These are phyloP conservation scores for Coemansia erecta DNA, from an alignment of 192 early-diverging fungal genomes.

Conservation along the genomic window DNA sequence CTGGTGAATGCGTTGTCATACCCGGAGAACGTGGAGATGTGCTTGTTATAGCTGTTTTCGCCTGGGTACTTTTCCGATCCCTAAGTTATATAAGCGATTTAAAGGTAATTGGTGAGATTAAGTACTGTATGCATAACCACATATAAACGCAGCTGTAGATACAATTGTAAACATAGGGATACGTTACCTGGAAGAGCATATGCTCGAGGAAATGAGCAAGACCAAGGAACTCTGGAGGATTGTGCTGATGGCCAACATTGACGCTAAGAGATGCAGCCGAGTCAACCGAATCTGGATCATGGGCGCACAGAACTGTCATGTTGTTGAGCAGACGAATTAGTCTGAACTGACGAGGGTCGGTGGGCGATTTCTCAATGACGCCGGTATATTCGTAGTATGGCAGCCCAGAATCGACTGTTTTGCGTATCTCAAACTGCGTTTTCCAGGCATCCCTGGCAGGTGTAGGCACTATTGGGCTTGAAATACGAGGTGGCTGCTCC, in stretches of 20 bases:
- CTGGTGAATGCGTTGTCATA: constrained; percentile 32
- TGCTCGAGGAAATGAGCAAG: constrained; percentile 74
- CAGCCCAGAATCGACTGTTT: not conserved
- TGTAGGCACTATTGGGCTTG: not conserved
- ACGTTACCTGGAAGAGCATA: constrained; percentile 60
- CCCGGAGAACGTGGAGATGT: constrained; percentile 23
- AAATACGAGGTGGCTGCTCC: not conserved
- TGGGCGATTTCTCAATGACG: constrained; percentile 44
- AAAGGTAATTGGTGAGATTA: constrained; percentile 1
- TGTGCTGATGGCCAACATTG: constrained; percentile 59
- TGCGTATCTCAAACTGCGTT: not conserved
- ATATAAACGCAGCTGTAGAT: no score
- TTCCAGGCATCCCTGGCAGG: not conserved
- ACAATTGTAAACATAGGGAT: not conserved
- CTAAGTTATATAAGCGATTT: constrained; percentile 2
- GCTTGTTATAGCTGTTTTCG: constrained; percentile 59
- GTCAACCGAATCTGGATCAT: constrained; percentile 54
- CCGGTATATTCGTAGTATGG: constrained; percentile 9
- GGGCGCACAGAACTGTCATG: constrained; percentile 59
- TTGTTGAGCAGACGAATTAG: constrained; percentile 57
- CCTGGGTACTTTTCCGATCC: constrained; percentile 68
- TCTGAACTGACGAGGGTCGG: constrained; percentile 58
- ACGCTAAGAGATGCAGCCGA: constrained; percentile 60
- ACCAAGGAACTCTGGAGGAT: constrained; percentile 61
- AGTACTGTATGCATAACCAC: not conserved